Base-by-base conservation (phyloP, 345 rosid species). In the Ricinus communis region DNA sequence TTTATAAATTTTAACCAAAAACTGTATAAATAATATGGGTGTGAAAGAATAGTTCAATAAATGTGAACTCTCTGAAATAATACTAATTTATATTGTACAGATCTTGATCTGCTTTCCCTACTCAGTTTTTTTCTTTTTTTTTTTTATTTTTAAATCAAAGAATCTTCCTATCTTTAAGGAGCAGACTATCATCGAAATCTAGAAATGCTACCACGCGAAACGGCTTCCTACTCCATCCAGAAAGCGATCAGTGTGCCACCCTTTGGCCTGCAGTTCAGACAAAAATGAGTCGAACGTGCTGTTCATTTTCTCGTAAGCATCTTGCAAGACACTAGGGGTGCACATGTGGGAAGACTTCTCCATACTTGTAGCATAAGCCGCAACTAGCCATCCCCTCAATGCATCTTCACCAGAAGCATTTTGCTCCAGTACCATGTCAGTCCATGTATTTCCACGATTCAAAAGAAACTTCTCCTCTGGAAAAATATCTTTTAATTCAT, bases 241-340 rank as follows among this genome's bases (percentile, higher is more conserved):
- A 81, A 91, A 94, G 38, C 86, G 89, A 74, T 95, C 97, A 0
- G 96, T 89, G 80, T 90, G 90, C 97, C 99, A 95, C 63, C 99
- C 97, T 84, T 87, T 87, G 47, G 81, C 86, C 43, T 85, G 96
- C 63, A 90, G 83, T 79, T 87, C 88, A 53, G 82, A 73, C 41
- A 88, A 53, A 73, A 95, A 85, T 6, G 84, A 77, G 68, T 85
- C 71, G 65, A 90, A 87, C 40, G 77, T 74, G 25, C 51, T 65
- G 40, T 83, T 84, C 97, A 90, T 87, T 82, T 82, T 89, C 52
- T 77, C 79, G 41, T 90, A 88, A 0, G 97, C 96, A 3, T 84
- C 90, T 78, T 69, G 84, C 80, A 90, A 53, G 40, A 83, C 74
- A 1, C 67, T 36, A 14, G 52, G 69, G 60, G 73, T 86, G 11